Conservation (phyloP, 768 basidiomycete genomes). For the Boletus rubescentipes region DNA sequence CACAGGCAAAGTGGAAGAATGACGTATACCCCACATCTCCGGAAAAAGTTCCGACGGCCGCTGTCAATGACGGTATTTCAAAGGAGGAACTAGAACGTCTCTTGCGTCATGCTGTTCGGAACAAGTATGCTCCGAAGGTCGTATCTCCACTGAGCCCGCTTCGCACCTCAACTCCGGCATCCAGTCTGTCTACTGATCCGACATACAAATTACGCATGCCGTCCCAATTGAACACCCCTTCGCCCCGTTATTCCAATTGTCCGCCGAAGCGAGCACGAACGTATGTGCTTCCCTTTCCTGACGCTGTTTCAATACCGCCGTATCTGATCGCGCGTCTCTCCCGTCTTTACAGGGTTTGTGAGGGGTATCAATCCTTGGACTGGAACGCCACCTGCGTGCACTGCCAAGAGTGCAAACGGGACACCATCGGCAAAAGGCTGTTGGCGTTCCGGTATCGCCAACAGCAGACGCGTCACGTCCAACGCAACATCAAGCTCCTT, state of each 20-base stretch:
- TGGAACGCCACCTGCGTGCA: slow-evolving; percentile 24
- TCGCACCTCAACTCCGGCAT: slow-evolving; percentile 14
- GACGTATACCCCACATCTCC: neutral
- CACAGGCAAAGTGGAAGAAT: slow-evolving; percentile 5
- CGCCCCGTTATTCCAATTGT: slow-evolving; percentile 21
- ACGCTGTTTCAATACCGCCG: neutral
- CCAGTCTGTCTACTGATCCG: slow-evolving; percentile 17
- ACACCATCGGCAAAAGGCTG: slow-evolving; percentile 26
- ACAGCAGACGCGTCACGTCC: slow-evolving; percentile 4
- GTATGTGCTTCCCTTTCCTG: slow-evolving; percentile 18
- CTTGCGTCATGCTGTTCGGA: slow-evolving; percentile 24
- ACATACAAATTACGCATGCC: slow-evolving; percentile 22
- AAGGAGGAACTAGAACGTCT: slow-evolving; percentile 25
- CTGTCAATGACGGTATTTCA: slow-evolving; percentile 3
- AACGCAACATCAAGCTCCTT: slow-evolving; percentile 1
- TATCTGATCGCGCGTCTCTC: slow-evolving; percentile 2
- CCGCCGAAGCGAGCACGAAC: slow-evolving; percentile 22
- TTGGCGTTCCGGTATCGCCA: slow-evolving; percentile 22
- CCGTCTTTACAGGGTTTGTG: slow-evolving; percentile 22
- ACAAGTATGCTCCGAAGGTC: slow-evolving; percentile 28
- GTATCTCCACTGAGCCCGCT: slow-evolving; percentile 34
- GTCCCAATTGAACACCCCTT: slow-evolving; percentile 19
- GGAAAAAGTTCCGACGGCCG: neutral
- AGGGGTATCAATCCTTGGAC: slow-evolving; percentile 20
- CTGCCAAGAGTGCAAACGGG: slow-evolving; percentile 30